Conservation (phyloP, 2,329 filamentous ascomycete genomes). For the Xylaria sp. region DNA sequence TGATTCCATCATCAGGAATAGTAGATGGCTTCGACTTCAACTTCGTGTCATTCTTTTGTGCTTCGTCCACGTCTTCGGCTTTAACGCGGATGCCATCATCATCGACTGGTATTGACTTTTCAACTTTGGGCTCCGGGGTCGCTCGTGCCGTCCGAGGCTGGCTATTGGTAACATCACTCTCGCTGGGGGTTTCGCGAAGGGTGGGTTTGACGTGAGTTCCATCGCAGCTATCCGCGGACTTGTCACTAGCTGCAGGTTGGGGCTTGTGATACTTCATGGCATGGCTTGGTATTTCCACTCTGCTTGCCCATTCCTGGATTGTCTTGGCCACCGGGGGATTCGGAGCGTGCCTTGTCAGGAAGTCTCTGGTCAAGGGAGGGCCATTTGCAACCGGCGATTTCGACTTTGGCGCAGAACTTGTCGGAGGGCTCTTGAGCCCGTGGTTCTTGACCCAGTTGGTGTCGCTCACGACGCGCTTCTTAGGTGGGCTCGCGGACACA, state of each 20-base stretch:
- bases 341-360: constrained; percentile 46
- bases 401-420: constrained; percentile 36
- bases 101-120: constrained; percentile 22
- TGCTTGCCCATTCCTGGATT: constrained; percentile 57
- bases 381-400: constrained; percentile 33
- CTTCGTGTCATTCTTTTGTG: constrained; percentile 22
- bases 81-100: constrained; percentile 32
- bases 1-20: constrained; percentile 35
- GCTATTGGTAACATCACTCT: constrained; percentile 21
- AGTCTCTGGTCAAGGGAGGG: constrained; percentile 52
- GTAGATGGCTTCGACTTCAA: constrained; percentile 22
- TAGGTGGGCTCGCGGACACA: constrained; percentile 59
- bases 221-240: constrained; percentile 35
- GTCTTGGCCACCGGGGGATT: constrained; percentile 55
- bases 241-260: constrained; percentile 32
- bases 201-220: constrained; percentile 37
- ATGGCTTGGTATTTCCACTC: constrained; percentile 46
- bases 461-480: constrained; percentile 90
- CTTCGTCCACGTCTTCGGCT: constrained; percentile 20
- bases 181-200: constrained; percentile 19
- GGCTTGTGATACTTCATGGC: constrained; percentile 35
- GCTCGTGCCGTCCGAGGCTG: constrained; percentile 23
- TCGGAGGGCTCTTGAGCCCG: constrained; percentile 45
- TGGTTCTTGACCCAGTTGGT: constrained; percentile 74
- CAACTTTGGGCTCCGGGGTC: constrained; percentile 17